Conservation (phyloP, 2,329 filamentous ascomycete species). For the Endothia cerciana region DNA sequence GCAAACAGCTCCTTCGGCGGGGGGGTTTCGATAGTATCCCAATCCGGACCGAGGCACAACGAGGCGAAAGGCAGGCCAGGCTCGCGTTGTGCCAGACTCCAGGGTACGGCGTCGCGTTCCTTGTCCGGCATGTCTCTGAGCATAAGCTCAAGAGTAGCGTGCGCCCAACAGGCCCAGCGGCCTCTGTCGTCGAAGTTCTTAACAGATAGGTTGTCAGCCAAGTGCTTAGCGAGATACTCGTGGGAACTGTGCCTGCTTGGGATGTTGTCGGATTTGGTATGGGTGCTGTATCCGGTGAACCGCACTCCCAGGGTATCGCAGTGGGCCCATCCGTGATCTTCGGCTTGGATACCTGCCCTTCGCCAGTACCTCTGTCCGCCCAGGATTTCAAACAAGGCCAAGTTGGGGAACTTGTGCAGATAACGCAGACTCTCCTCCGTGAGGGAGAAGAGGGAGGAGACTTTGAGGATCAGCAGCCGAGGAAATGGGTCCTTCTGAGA, state of each 20-base stretch:
- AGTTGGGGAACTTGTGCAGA: conserved; percentile 13
- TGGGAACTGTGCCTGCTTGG: not conserved
- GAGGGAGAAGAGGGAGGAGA: conserved; percentile 6
- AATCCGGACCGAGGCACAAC: conserved; percentile 15
- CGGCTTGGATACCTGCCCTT: not conserved
- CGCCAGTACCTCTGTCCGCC: not conserved
- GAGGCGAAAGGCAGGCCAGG: conserved; percentile 12
- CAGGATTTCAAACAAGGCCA: conserved; percentile 16
- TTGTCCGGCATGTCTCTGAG: not conserved
- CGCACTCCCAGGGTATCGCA: not conserved
- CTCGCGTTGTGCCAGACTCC: not conserved
- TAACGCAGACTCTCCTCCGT: conserved; percentile 17
- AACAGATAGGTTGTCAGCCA: not conserved
- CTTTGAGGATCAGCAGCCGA: conserved; percentile 11
- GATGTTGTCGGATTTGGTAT: not conserved
- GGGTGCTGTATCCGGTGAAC: not conserved
- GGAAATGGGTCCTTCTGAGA: conserved; percentile 12
- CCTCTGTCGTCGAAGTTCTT: too few species aligned
- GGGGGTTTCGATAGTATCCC: not conserved
- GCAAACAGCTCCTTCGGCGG: too few species aligned
- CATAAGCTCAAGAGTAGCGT: not conserved
- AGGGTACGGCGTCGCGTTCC: not conserved
- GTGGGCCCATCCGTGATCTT: conserved; percentile 14
- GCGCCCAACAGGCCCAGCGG: not conserved
- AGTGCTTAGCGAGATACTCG: not conserved